Percentiles rank a stretch among this genome's conserved stretches.
phyloP scores from a whole-genome alignment of 345 rosid genomes.

The Lenwebbia sp. region DNA sequence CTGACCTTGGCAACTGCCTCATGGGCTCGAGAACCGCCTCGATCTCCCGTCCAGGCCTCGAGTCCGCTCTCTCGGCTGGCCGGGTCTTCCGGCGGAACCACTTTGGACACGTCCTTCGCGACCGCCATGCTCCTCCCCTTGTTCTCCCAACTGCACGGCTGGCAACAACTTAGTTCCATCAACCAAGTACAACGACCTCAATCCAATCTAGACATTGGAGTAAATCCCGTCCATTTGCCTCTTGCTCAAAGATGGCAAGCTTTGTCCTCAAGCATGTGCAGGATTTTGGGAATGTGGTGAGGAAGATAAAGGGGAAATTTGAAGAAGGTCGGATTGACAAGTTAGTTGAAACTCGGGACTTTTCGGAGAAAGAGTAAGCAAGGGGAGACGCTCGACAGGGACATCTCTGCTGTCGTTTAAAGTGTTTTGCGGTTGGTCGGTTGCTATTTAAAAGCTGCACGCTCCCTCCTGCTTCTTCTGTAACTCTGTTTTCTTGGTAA shows the following conservation, averaged over 20 bases:
- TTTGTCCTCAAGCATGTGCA: background rate
- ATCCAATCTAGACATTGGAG: background rate
- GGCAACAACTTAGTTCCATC: background rate
- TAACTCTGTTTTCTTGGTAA: background rate
- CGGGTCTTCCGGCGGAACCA: background rate
- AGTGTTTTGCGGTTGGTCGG: background rate
- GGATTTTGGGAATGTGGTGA: background rate
- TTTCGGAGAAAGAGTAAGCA: background rate
- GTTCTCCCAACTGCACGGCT: too few relatives aligned
- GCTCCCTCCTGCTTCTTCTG: background rate
- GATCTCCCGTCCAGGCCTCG: background rate
- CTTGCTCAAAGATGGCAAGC: background rate
- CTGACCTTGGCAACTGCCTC: constrained; percentile 30
- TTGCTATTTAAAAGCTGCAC: background rate
- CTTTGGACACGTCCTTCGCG: background rate
- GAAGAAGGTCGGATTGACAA: background rate
- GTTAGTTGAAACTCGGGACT: background rate
- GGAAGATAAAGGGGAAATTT: background rate
- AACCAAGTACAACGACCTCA: background rate
- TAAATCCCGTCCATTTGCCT: background rate
- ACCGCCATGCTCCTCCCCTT: background rate
- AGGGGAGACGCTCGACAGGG: background rate
- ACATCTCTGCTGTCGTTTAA: background rate
- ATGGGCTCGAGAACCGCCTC: constrained; percentile 11
- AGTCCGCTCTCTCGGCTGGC: background rate